Conservation (phyloP, 345 rosid genomes). For the Mercurialis annua region DNA sequence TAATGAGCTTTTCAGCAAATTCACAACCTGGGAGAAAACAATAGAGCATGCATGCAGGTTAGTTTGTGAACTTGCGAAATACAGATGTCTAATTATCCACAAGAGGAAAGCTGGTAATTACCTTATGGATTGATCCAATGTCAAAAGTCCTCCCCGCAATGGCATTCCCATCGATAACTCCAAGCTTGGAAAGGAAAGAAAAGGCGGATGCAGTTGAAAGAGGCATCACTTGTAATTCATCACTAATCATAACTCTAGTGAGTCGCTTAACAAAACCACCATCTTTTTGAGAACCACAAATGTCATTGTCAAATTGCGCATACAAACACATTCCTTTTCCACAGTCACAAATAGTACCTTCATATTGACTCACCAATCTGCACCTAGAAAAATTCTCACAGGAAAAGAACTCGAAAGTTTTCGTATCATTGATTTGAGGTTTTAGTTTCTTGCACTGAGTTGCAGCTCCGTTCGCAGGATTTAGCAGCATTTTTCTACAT, state of each 20-base stretch:
- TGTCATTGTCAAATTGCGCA: not conserved
- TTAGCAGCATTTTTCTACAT: constrained; percentile 24
- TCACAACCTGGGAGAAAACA: constrained; percentile 22
- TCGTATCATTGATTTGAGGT: not conserved
- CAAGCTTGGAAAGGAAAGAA: constrained; percentile 15
- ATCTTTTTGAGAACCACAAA: not conserved
- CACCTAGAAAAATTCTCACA: not conserved
- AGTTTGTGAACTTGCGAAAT: too few relatives aligned
- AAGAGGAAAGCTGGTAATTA: not conserved
- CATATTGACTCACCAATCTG: constrained; percentile 14
- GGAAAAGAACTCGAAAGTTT: not conserved
- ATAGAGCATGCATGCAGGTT: too few relatives aligned
- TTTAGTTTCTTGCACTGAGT: constrained; percentile 19
- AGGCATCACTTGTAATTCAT: constrained; percentile 18
- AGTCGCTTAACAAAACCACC: constrained; percentile 19
- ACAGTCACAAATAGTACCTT: constrained; percentile 1
- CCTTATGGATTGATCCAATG: constrained; percentile 17
- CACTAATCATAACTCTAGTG: constrained; percentile 6
- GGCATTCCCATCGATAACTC: not conserved
- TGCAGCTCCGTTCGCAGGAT: constrained; percentile 15
- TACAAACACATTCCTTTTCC: not conserved
- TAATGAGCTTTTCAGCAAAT: constrained; percentile 19
- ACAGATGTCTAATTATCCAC: too few relatives aligned
- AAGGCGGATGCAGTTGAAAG: not conserved
- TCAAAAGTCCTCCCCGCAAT: constrained; percentile 7